These are phyloP conservation scores for Coniochaeta sp. DNA, from an alignment of 2,329 filamentous ascomycete species.

Conservation along the genomic window DNA sequence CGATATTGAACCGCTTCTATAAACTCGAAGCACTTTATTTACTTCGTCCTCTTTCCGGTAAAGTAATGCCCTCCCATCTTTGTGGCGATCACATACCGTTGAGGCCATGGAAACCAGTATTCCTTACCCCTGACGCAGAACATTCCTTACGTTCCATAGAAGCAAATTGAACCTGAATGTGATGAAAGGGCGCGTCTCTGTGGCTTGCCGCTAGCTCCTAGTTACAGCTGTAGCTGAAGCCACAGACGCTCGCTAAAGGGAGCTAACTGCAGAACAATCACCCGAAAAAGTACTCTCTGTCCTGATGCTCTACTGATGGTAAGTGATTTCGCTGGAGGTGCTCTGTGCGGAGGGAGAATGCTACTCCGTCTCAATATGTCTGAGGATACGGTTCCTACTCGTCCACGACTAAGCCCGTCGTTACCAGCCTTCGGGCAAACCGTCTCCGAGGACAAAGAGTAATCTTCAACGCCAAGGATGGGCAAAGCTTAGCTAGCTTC, in stretches of 20 bases:
- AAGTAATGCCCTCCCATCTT: not conserved
- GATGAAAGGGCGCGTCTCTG: not conserved
- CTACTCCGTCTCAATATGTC: not conserved
- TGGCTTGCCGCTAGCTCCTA: not conserved
- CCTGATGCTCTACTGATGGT: not conserved
- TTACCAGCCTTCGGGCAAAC: not conserved
- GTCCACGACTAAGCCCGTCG: not conserved
- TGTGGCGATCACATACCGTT: not conserved
- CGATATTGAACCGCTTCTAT: not conserved
- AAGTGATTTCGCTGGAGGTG: not conserved
- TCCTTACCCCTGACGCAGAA: not conserved
- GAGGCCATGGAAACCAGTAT: not conserved
- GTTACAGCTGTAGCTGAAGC: not conserved
- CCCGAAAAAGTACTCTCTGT: not conserved
- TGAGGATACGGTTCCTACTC: not conserved
- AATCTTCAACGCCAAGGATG: not conserved
- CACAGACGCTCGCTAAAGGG: not conserved
- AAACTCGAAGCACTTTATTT: not conserved
- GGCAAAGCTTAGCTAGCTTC: not conserved
- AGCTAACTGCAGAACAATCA: not conserved
- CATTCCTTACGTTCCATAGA: not conserved
- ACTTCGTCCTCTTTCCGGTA: not conserved
- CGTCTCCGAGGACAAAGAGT: not conserved
- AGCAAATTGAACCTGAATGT: not conserved
- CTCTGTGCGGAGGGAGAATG: not conserved